A percentile compares a stretch with the other conserved stretches of the same genome.
Evolutionary conservation across 2,329 filamentous ascomycete genomes (phyloP).

Genomic region (Pyricularia pennisetigena): DNA sequence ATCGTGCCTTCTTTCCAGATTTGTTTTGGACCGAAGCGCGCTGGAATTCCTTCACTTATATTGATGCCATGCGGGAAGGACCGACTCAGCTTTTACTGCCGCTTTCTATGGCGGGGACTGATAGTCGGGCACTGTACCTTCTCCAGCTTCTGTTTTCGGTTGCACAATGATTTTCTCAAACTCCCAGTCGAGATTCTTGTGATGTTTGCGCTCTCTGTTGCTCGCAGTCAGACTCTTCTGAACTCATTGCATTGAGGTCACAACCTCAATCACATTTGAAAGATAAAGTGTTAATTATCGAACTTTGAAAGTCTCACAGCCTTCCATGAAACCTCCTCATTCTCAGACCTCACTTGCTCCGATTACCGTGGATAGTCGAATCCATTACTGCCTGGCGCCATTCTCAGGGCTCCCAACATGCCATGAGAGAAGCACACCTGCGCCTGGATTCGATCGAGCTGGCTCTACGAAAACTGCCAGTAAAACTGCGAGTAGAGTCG

Average conservation of each 20-base stretch:
- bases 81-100: neutral
- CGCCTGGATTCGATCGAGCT: neutral
- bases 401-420: neutral
- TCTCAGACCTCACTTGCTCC: neutral
- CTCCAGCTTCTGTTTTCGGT: neutral
- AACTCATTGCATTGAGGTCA: too few relatives aligned
- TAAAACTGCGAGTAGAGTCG: neutral
- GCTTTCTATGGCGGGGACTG: neutral
- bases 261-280: too few relatives aligned
- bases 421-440: slow-evolving; percentile 2
- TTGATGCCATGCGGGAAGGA: neutral
- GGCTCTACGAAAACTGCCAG: neutral
- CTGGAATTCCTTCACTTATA: neutral
- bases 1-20: too few relatives aligned
- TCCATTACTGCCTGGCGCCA: neutral
- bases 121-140: neutral
- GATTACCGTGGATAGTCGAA: neutral
- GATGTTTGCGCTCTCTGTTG: neutral
- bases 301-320: neutral
- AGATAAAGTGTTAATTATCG: neutral
- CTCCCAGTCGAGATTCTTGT: neutral
- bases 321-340: neutral
- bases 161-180: neutral
- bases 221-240: neutral
- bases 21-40: too few relatives aligned